Base-by-base conservation (phyloP, 768 basidiomycete species). In the Clathrus columnatus region DNA sequence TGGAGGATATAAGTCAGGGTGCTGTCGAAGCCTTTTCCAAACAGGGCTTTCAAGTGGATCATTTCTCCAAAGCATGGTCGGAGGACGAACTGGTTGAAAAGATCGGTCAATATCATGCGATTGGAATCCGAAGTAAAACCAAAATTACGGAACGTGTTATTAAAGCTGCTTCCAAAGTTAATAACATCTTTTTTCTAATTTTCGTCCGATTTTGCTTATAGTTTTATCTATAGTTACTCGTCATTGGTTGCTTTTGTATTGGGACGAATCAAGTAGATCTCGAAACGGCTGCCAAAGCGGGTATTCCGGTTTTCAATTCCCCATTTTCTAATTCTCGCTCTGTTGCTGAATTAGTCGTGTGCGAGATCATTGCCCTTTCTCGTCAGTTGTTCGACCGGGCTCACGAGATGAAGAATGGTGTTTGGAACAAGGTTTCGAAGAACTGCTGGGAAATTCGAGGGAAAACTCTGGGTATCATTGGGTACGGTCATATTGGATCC, bases 391-490 rank as follows among this genome's bases (percentile, higher is more conserved):
- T 84, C 63, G 89, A 99, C 70, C 87, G 96, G 54, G 73, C 85
- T 21, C 81, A 76, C 62, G 96, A 99, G 73, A 79, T 99, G 74
- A 84, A 82, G 53, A 76, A 82, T 29, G 96, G 96, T 46, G 70
- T 87, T 64, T 99, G 96, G 96, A 98, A 99, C 78, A 99, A 99
- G 72, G 87, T 97, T 65, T 95, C 92, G 61, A 97, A 96, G 67
- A 84, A 84, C 59, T 99, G 96, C 72, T 99, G 93, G 92, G 96
- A 99, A 69, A 73, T 98, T 60, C 83, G 96, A 44, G 95, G 96
- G 61, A 99, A 99, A 77, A 97, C 92, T 0, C 79, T 99, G 46
- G 96, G 96, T 54, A 98, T 99, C 61, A 81, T 99, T 28, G 96
- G 96, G 41, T 99, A 98, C 70, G 96, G 96, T 36, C 96, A 99